phyloP scores from a whole-genome alignment of 352 stramenopile species.

The Pythium folliculosum region DNA sequence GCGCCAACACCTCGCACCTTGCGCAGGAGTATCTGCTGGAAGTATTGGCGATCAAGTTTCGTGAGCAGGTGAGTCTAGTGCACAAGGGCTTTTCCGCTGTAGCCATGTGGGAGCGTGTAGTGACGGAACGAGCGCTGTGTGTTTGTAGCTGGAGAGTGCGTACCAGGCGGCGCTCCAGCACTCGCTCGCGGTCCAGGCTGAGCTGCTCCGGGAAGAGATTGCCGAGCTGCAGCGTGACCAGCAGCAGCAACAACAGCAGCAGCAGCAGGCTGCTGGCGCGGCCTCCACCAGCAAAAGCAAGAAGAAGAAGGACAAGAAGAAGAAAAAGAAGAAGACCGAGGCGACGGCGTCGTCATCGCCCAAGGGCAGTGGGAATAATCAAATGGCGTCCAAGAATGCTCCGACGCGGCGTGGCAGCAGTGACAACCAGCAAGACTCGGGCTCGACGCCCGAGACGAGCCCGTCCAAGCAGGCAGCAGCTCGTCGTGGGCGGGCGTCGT shows the following conservation, averaged over 20 bases:
- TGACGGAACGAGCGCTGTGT: background rate
- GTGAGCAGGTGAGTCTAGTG: conserved; percentile 53
- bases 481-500: conserved; percentile 12
- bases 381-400: background rate
- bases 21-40: conserved; percentile 80
- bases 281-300: conserved; percentile 50
- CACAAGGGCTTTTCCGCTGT: no score
- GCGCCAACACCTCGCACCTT: conserved; percentile 73
- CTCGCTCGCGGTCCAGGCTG: conserved; percentile 69
- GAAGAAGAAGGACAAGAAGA: conserved; percentile 81
- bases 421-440: conserved; percentile 19
- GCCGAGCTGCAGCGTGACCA: conserved; percentile 65
- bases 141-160: conserved; percentile 58
- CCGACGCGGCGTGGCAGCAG: background rate
- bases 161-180: conserved; percentile 81
- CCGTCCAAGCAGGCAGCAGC: conserved; percentile 6
- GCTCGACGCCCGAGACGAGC: conserved; percentile 20
- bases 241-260: conserved; percentile 31
- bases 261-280: conserved; percentile 13
- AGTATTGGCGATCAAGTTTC: conserved; percentile 78
- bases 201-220: conserved; percentile 74
- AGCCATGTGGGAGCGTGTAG: no score
- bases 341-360: background rate
- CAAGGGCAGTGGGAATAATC: conserved; percentile 3
- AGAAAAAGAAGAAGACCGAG: conserved; percentile 62